These are phyloP conservation scores for Lichtheimia ornata DNA, from an alignment of 371 early-diverging fungal genomes.

Conservation along the genomic window DNA sequence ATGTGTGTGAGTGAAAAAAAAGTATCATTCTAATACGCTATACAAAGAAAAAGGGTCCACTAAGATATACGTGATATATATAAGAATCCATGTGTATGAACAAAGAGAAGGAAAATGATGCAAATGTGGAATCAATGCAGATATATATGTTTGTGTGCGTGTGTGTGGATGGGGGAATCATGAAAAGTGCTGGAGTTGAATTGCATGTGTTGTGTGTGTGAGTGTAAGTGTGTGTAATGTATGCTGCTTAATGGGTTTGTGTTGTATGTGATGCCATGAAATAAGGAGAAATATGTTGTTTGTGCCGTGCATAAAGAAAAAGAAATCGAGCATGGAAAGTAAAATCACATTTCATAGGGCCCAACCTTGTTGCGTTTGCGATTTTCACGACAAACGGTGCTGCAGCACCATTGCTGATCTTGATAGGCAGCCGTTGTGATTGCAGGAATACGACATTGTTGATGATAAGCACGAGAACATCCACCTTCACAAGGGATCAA, in stretches of 20 bases:
- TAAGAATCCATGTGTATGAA: too few species aligned
- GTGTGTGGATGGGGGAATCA: not conserved
- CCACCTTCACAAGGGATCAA: conserved; percentile 35
- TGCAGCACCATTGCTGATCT: conserved; percentile 27
- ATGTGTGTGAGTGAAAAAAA: not conserved
- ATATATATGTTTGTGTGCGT: conserved; percentile 2
- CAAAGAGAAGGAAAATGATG: too few species aligned
- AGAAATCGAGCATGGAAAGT: not conserved
- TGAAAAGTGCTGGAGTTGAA: not conserved
- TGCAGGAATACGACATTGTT: conserved; percentile 15
- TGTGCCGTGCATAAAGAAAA: not conserved
- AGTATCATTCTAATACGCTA: too few species aligned
- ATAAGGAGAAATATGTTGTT: not conserved
- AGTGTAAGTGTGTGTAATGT: not conserved
- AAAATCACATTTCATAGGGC: conserved; percentile 17
- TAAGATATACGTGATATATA: too few species aligned
- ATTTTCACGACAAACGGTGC: conserved; percentile 26
- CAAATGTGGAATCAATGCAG: not conserved
- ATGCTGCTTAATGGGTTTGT: conserved; percentile 3
- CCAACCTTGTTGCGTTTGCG: conserved; percentile 22
- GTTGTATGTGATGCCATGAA: not conserved
- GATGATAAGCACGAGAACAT: conserved; percentile 40
- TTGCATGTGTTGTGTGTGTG: not conserved
- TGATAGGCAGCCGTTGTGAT: conserved; percentile 6
- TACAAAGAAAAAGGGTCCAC: too few species aligned